phyloP scores from a whole-genome alignment of 1,284 basidiomycete genomes.

The Taiwanofungus camphoratus region DNA sequence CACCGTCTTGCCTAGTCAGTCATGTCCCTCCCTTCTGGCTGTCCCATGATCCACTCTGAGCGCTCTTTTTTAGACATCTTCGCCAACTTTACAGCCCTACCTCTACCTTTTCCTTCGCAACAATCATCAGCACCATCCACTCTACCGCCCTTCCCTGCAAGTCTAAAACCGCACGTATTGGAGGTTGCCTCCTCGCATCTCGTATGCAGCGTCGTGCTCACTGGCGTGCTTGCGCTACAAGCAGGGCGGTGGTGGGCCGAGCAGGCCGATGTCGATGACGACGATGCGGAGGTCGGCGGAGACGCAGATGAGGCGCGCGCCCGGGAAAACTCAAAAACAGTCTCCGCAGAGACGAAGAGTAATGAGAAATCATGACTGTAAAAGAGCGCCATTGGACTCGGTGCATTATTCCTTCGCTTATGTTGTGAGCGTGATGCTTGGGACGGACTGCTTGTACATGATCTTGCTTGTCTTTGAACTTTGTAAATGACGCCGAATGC shows the following conservation, averaged over 20 bases:
- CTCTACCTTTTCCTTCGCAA: slow-evolving; percentile 27
- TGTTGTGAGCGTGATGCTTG: too few species aligned
- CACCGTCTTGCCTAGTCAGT: slow-evolving; percentile 71
- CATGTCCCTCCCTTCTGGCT: background rate
- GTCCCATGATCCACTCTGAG: background rate
- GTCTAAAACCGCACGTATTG: slow-evolving; percentile 54
- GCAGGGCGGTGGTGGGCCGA: slow-evolving; percentile 79
- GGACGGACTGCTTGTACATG: too few species aligned
- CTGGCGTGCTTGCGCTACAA: slow-evolving; percentile 72
- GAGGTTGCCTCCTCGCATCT: slow-evolving; percentile 77
- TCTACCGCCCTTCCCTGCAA: slow-evolving; percentile 25
- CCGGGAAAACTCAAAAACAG: slow-evolving; percentile 13
- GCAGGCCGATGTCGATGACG: slow-evolving; percentile 41
- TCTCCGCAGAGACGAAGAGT: slow-evolving; percentile 10
- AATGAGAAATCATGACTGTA: slow-evolving; percentile 5
- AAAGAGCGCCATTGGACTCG: too few species aligned
- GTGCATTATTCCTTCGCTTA: too few species aligned
- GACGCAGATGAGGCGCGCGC: slow-evolving; percentile 10
- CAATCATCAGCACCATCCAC: slow-evolving; percentile 6
- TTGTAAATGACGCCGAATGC: too few species aligned
- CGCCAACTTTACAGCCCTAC: slow-evolving; percentile 50
- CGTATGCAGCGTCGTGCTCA: slow-evolving; percentile 76
- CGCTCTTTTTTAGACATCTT: slow-evolving; percentile 44
- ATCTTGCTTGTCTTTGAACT: too few species aligned
- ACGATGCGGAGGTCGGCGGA: slow-evolving; percentile 16